phyloP scores from a whole-genome alignment of 148 eudicot species.

The Rhododendron kiyosumense region DNA sequence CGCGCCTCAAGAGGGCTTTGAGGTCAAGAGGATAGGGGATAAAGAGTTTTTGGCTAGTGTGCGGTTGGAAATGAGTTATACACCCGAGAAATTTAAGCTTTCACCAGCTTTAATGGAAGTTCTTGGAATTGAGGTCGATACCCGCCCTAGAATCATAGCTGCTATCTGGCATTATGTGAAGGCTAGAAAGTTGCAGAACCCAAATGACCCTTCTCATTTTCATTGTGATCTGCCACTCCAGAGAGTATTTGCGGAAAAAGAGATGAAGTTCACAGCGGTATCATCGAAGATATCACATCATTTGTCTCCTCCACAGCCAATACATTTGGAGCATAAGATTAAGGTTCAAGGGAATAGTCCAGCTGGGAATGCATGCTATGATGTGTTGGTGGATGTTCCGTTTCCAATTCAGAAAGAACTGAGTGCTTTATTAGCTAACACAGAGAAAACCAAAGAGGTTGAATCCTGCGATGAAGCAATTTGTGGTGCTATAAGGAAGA shows the following conservation, averaged over 20 bases:
- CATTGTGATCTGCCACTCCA: conserved; percentile 82
- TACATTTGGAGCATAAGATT: conserved; percentile 80
- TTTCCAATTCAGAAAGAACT: conserved; percentile 86
- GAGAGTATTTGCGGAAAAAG: conserved; percentile 79
- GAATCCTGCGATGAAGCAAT: conserved; percentile 86
- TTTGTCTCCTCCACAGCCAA: conserved; percentile 75
- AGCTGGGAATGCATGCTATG: conserved; percentile 83
- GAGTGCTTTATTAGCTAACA: conserved; percentile 65
- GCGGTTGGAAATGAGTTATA: conserved; percentile 76
- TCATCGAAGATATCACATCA: conserved; percentile 78
- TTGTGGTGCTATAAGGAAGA: conserved; percentile 75
- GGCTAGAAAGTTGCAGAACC: conserved; percentile 81
- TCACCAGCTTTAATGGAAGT: conserved; percentile 75
- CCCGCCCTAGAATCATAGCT: conserved; percentile 83
- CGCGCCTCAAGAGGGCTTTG: conserved; percentile 89
- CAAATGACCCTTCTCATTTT: conserved; percentile 77
- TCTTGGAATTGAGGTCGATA: conserved; percentile 91
- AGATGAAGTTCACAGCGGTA: conserved; percentile 74
- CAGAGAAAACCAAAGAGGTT: conserved; percentile 84
- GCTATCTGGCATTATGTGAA: conserved; percentile 95
- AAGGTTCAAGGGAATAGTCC: conserved; percentile 81
- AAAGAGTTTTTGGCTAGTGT: conserved; percentile 64
- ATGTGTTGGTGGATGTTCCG: conserved; percentile 85
- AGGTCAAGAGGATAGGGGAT: conserved; percentile 89
- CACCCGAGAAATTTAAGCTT: conserved; percentile 85